These are phyloP conservation scores for Eucalyptus guilfoylei DNA, from an alignment of 345 rosid genomes.

Conservation along the genomic window DNA sequence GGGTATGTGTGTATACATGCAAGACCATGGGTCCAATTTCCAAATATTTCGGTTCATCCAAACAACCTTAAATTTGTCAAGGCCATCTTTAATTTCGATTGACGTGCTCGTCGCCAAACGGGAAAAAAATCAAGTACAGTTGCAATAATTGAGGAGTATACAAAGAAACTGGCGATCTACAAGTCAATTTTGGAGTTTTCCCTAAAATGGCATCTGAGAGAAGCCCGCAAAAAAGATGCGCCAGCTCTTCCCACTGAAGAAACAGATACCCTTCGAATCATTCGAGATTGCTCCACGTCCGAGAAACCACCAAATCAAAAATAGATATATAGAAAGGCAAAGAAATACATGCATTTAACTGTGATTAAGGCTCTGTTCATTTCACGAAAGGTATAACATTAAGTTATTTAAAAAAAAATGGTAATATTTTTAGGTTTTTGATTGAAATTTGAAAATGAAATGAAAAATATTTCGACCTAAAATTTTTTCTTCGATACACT, in stretches of 20 bases:
- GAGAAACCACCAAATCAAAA: background rate
- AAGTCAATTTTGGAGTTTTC: background rate
- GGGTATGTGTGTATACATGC: background rate
- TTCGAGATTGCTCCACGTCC: background rate
- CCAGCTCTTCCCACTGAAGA: background rate
- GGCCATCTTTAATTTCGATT: background rate
- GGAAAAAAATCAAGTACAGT: background rate
- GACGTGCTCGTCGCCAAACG: background rate
- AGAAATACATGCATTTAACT: too few species aligned
- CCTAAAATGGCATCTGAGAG: background rate
- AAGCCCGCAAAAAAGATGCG: background rate
- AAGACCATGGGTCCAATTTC: background rate
- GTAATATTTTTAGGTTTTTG: too few species aligned
- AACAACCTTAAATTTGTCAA: background rate
- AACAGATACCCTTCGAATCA: background rate
- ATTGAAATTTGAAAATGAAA: too few species aligned
- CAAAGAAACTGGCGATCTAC: background rate
- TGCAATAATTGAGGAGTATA: background rate
- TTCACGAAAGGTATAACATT: too few species aligned
- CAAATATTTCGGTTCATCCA: background rate
- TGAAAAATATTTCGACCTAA: too few species aligned
- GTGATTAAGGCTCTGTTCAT: accelerated
- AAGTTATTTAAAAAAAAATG: too few species aligned
- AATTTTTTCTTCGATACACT: too few species aligned
- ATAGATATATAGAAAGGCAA: background rate